Evolutionary conservation across 495 filamentous ascomycete genomes (phyloP), one percentile per base, ranked within the genome.

Genomic region (Aspergillus carlsbadensis): DNA sequence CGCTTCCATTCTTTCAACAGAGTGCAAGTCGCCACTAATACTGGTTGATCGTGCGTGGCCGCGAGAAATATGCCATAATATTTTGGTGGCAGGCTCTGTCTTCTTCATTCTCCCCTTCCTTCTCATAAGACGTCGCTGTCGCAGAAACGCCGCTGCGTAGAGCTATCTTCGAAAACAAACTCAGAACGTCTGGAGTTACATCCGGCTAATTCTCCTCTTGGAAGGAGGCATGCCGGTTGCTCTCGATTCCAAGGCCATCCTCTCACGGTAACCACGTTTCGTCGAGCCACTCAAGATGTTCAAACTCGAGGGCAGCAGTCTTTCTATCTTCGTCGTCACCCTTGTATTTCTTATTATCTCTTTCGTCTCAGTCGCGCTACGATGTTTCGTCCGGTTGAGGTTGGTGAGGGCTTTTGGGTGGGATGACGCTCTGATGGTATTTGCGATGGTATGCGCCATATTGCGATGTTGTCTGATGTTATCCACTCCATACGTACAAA

Each of bases 391-490:
- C 29, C 67, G 74, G 6, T 39, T 77, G 21, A 64, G 57, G 35
- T 47, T 77, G 7, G 70, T 77, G 51, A 70, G 63, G 56, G 70
- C 71, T 15, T 77, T 75, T 58, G 74, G 74, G 10, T 77, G 72
- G 72, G 74, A 77, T 69, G 74, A 77, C 66, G 52, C 57, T 2
- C 37, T 74, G 33, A 77, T 77, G 72, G 68, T 75, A 3, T 65
- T 68, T 49, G 72, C 74, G 18, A 74, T 75, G 74, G 68, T 74
- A 69, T 64, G 52, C 58, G 26, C 3, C 26, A 29, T n/a, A 29
- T 29, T 29, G 26, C 26, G 6, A 31, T 46, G 24, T 10, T 7
- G n/a, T n/a, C 14, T 0, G 5, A 18, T 4, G 4, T 53, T 4
- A 2, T 35, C 39, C 17, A 21, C n/a, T 29, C 26, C 4, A 21